Base-by-base conservation (phyloP, 2,329 filamentous ascomycete genomes). In the Colletotrichum sublineola region DNA sequence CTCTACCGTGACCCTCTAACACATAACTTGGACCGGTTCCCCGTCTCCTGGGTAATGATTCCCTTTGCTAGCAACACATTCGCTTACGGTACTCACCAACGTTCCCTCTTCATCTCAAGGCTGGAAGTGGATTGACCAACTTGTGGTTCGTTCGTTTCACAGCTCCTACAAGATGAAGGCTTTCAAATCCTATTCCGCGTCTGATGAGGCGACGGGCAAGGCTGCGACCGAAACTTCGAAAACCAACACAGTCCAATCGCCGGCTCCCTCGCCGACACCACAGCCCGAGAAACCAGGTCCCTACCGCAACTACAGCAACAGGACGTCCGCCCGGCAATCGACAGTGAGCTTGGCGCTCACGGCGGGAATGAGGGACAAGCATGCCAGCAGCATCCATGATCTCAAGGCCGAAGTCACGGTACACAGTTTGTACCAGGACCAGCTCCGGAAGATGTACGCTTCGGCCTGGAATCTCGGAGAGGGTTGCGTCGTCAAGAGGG, bases 401-500 rank as follows among this genome's bases (percentile, higher is more conserved):
- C 71, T 74, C 46, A 67, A 63, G 42, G 71, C 73, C 24, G 73
- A 74, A 40, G 73, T 74, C 31, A 73, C 67, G 24, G 73, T 73
- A 18, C 71, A 73, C 53, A 67, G 71, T 42, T 65, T 74, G 46
- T 74, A 73, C 48, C 73, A 74, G 50, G 73, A 74, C 14, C 73
- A 74, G 63, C 67, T 74, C 14, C 67, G 73, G 50, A 74, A 73
- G 58, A 63, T 70, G 55, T 74, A 73, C 4, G 71, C 73, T 11
- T 71, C 71, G 55, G 61, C 63, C 18, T 73, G 63, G 63, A 73
- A 67, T 12, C 77, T 81, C 14, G 85, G 86, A 15, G 87, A 90
- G 78, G 88, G 88, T 74, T 86, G 89, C 2, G 81, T 90, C 2
- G 77, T 90, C 65, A 90, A 89, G 79, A 86, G 85, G 76, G 77